Percentiles rank a stretch among this genome's conserved stretches.
Evolutionary conservation across 1,284 basidiomycete species (phyloP).

Genomic region (Moesziomyces aphidis): DNA sequence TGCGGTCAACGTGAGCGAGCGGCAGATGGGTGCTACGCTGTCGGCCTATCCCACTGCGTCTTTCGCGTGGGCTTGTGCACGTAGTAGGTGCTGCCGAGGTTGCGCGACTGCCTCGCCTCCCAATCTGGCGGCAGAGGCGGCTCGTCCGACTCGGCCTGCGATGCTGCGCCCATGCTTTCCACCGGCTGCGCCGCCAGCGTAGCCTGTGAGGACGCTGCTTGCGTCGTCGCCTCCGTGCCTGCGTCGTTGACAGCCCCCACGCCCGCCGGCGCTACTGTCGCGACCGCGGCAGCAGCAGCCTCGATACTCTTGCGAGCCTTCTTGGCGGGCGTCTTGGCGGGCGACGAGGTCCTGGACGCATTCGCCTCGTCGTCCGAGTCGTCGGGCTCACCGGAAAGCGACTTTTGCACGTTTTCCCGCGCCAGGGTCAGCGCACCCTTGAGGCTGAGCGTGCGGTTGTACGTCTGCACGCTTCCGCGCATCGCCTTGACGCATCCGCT

Average conservation of each 20-base stretch:
- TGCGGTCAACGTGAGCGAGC: too few species aligned
- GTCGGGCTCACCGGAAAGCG: slow-evolving; percentile 8
- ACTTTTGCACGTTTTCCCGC: slow-evolving; percentile 3
- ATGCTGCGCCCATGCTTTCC: neutral
- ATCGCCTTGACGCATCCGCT: slow-evolving; percentile 48
- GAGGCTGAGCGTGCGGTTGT: slow-evolving; percentile 23
- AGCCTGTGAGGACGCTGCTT: neutral
- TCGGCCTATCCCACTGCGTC: slow-evolving; percentile 48
- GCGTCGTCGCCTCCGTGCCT: neutral
- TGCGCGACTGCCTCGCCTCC: slow-evolving; percentile 22
- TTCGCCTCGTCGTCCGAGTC: slow-evolving; percentile 11
- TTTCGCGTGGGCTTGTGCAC: slow-evolving; percentile 34
- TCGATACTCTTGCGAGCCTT: slow-evolving; percentile 4
- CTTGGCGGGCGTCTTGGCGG: slow-evolving; percentile 17
- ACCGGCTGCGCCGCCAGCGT: neutral
- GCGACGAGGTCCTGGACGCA: neutral
- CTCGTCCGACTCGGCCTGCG: slow-evolving; percentile 6
- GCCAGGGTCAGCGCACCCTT: slow-evolving; percentile 17
- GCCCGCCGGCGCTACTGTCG: neutral
- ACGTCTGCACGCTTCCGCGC: slow-evolving; percentile 17
- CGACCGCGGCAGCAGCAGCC: neutral
- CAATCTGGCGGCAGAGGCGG: slow-evolving; percentile 32
- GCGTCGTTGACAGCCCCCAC: neutral
- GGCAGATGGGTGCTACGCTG: neutral
- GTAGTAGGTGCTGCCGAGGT: slow-evolving; percentile 29